Percentiles rank a stretch among this genome's conserved stretches.
phyloP scores from a whole-genome alignment of 305 asterid genomes.

The Rubia balearica region DNA sequence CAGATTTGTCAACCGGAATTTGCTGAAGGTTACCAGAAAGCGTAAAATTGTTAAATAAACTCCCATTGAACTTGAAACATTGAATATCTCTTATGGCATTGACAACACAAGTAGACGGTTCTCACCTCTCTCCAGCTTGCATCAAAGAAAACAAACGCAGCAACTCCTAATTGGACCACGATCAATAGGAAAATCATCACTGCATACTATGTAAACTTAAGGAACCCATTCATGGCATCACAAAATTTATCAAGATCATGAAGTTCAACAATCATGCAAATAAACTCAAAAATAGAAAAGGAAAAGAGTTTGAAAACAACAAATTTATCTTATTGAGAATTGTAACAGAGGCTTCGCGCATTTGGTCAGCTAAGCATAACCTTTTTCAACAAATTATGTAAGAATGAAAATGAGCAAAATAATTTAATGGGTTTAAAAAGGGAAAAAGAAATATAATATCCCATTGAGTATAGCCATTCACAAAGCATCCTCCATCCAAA shows the following conservation, averaged over 20 bases:
- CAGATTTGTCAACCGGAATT: conserved; percentile 85
- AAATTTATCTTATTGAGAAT: neutral
- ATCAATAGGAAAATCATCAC: conserved; percentile 70
- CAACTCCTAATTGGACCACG: conserved; percentile 71
- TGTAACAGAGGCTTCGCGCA: neutral
- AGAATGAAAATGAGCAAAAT: neutral
- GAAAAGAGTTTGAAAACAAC: neutral
- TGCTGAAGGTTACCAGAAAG: conserved; percentile 33
- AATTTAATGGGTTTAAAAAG: neutral
- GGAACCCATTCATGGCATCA: conserved; percentile 39
- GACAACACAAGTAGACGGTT: conserved; percentile 11
- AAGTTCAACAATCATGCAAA: neutral
- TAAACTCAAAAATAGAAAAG: neutral
- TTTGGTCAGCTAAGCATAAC: neutral
- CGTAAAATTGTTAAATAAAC: neutral
- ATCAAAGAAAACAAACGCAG: conserved; percentile 90
- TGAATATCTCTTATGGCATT: neutral
- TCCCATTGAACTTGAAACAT: neutral
- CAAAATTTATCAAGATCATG: neutral
- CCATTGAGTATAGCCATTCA: neutral
- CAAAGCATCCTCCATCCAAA: neutral
- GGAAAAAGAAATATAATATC: neutral
- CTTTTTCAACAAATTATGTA: neutral
- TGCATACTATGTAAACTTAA: conserved; percentile 68
- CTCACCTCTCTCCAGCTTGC: conserved; percentile 87